phyloP scores from a whole-genome alignment of 2,329 filamentous ascomycete genomes.

The Colletotrichum ledebouriae region DNA sequence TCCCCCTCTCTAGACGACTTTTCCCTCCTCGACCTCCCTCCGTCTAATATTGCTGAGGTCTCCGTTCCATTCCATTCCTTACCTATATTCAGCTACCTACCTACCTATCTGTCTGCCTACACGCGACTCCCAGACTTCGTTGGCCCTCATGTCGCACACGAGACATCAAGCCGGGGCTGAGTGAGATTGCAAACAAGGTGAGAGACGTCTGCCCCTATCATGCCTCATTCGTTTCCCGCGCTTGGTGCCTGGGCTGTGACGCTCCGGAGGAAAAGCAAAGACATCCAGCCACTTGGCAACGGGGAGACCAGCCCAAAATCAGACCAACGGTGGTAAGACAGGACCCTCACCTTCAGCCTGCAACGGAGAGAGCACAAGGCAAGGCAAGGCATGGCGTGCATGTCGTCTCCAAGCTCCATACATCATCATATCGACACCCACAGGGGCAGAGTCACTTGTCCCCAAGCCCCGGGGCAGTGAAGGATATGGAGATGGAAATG shows the following conservation, averaged over 20 bases:
- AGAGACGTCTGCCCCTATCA: conserved; percentile 4
- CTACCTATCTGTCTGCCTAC: not conserved
- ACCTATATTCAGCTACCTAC: conserved; percentile 16
- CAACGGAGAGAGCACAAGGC: not conserved
- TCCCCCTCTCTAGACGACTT: conserved; percentile 6
- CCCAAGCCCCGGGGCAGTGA: conserved; percentile 5
- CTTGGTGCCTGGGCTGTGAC: not conserved
- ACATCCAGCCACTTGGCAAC: not conserved
- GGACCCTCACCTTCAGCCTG: not conserved
- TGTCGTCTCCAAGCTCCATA: conserved; percentile 18
- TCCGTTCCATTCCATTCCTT: conserved; percentile 16
- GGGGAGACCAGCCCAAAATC: conserved; percentile 2
- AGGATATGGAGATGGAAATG: not conserved
- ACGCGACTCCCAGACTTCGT: not conserved
- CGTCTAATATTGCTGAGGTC: conserved; percentile 5
- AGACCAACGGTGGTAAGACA: not conserved
- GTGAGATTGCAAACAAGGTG: conserved; percentile 18
- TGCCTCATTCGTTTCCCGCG: not conserved
- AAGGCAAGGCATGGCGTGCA: not conserved
- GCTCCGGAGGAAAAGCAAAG: conserved; percentile 7
- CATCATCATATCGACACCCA: conserved; percentile 21
- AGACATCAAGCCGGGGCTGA: not conserved
- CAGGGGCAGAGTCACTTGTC: conserved; percentile 7
- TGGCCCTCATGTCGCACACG: not conserved
- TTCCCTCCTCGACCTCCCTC: not conserved